Percentiles rank a stretch among this genome's conserved stretches.
These are phyloP conservation scores for Cephalotrichum gorgonifer DNA, from an alignment of 2,329 filamentous ascomycete species.

Conservation along the genomic window DNA sequence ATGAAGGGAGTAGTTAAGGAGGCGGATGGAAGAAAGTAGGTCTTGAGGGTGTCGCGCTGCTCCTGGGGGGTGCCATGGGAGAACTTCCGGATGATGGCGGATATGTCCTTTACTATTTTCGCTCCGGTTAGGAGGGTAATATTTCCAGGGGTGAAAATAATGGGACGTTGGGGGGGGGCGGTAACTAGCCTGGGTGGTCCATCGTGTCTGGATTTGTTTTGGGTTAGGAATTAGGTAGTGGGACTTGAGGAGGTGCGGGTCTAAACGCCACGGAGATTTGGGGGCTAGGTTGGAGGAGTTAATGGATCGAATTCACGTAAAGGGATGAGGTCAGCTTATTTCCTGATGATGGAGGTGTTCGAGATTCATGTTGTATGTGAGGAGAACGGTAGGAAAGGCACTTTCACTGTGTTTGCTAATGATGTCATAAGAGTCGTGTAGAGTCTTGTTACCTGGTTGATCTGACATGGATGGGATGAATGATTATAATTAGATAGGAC, in stretches of 20 bases:
- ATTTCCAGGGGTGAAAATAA: not conserved
- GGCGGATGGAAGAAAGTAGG: constrained; percentile 64
- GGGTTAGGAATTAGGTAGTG: not conserved
- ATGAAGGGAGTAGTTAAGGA: constrained; percentile 73
- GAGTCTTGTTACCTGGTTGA: too few relatives aligned
- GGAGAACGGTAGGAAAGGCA: not conserved
- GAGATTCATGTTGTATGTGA: not conserved
- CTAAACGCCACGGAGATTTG: not conserved
- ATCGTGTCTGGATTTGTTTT: not conserved
- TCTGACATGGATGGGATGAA: too few relatives aligned
- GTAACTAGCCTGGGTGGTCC: constrained; percentile 3
- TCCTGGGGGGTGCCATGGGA: constrained; percentile 55
- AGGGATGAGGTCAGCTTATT: not conserved
- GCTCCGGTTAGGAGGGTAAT: not conserved
- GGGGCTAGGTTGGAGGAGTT: not conserved
- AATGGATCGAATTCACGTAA: not conserved
- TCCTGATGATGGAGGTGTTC: not conserved
- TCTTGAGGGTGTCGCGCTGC: constrained; percentile 54
- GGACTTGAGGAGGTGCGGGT: not conserved
- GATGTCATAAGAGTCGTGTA: too few relatives aligned
- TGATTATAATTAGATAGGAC: too few relatives aligned
- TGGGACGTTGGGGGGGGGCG: not conserved
- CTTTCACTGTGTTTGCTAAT: too few relatives aligned
- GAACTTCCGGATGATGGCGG: constrained; percentile 55
- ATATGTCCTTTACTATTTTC: constrained; percentile 45